Evolutionary conservation across 306 rosid genomes (phyloP), one percentile per base, ranked within the genome.

Genomic region (Adenanthera pavonina): DNA sequence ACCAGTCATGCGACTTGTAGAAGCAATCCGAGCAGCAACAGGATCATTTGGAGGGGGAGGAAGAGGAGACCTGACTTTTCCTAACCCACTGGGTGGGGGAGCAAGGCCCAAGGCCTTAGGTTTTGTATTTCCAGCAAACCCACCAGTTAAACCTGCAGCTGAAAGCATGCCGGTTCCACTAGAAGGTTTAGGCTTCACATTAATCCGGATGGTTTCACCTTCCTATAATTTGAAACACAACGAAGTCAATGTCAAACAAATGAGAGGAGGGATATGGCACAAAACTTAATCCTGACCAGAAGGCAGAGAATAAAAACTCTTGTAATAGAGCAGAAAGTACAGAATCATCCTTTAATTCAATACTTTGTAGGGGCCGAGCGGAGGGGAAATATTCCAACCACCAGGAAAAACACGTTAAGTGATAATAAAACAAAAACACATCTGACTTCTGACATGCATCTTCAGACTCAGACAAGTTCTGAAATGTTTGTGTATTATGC

Each of bases 11-110:
- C 19, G 81, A 35, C 77, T 36, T 12, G 86, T 76, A 36, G 97
- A 85, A 70, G 85, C 81, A 74, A 88, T 85, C 78, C 98, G 90
- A 69, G 89, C 89, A 53, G 91, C 92, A 69, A 85, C 97, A 19
- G 97, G 98, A 81, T 95, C 99, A 81, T 93, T 90, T 1, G 99
- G 97, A 40, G 98, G 98, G 16, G 92, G 98, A 34, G 97, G 98
- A 75, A 95, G 92, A 13, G 95, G 90, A 77, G 97, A 87, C 88
- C 97, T 89, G 71, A 89, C 83, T 83, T 92, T 93, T 71, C 88
- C 93, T 1, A 88, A 9, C 51, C 96, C 94, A 16, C 69, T 78
- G 0, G 97, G 99, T 3, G 99, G 97, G 49, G 98, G 97, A 51
- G 97, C 97, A 79, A 95, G 88, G 65, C 90, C 80, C 78, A 92